Percentiles rank a stretch among this genome's conserved stretches.
phyloP scores from a whole-genome alignment of 2,329 filamentous ascomycete genomes.

The Fusarium citri region DNA sequence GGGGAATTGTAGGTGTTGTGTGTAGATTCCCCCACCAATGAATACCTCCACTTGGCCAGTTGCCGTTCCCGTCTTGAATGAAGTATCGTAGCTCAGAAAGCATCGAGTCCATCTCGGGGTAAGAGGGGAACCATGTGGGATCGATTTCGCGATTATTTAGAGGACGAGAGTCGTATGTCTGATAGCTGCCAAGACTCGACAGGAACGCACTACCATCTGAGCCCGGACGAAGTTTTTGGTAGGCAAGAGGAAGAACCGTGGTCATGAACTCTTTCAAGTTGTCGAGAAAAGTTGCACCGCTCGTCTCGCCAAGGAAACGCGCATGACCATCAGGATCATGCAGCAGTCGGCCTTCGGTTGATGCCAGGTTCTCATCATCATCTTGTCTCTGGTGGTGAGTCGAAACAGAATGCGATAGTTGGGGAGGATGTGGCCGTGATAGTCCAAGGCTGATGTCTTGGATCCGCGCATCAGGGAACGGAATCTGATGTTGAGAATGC shows the following conservation, averaged over 20 bases:
- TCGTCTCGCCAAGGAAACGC: conserved; percentile 62
- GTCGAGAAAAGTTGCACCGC: conserved; percentile 63
- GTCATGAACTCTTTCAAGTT: conserved; percentile 61
- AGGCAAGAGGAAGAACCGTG: conserved; percentile 52
- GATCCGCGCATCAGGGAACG: conserved; percentile 27
- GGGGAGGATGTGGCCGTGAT: conserved; percentile 17
- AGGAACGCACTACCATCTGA: conserved; percentile 52
- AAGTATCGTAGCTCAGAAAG: conserved; percentile 56
- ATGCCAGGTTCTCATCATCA: conserved; percentile 41
- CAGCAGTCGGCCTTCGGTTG: conserved; percentile 56
- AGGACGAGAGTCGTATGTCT: conserved; percentile 60
- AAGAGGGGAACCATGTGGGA: conserved; percentile 54
- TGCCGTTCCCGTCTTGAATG: conserved; percentile 58
- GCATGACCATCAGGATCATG: conserved; percentile 58
- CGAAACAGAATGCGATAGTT: not conserved
- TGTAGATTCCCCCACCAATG: conserved; percentile 61
- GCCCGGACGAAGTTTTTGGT: conserved; percentile 38
- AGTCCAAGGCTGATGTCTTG: conserved; percentile 6
- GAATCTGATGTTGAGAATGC: conserved; percentile 13
- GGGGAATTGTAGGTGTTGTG: conserved; percentile 46
- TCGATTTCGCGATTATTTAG: conserved; percentile 54
- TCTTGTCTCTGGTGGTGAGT: conserved; percentile 32
- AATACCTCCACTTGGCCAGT: conserved; percentile 59
- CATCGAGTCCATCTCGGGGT: conserved; percentile 53
- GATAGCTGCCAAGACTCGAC: conserved; percentile 57